Conservation (phyloP, 176 grass and related monocot genomes). For the Raddia guianensis region DNA sequence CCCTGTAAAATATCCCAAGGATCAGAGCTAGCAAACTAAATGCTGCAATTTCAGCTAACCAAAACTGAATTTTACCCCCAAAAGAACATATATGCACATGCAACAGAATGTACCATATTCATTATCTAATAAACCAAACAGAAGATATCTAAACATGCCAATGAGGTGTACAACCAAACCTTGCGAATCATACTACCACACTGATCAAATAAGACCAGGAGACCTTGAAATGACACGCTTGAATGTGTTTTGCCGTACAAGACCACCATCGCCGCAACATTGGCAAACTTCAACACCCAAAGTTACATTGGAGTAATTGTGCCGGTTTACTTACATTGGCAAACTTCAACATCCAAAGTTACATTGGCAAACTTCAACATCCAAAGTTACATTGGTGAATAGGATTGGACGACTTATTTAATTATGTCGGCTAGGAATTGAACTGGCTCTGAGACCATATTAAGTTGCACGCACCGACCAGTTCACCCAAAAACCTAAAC, state of each 20-base stretch:
- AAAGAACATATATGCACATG: neutral
- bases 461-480: too few species aligned
- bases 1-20: constrained; percentile 39
- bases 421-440: too few species aligned
- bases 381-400: too few species aligned
- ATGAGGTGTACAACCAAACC: neutral
- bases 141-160: neutral
- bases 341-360: too few species aligned
- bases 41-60: neutral
- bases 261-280: neutral
- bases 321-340: too few species aligned
- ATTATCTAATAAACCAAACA: neutral
- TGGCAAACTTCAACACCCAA: neutral
- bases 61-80: neutral
- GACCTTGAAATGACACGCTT: neutral
- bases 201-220: constrained; percentile 7
- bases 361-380: too few species aligned
- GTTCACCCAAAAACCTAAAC: too few species aligned
- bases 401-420: too few species aligned
- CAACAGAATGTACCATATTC: too few species aligned
- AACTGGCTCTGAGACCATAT: too few species aligned
- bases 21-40: constrained; percentile 15
- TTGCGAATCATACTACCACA: neutral
- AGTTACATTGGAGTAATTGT: neutral
- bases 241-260: neutral